Evolutionary conservation across 176 grass and related monocot species (phyloP).

Genomic region (Carex parvula): DNA sequence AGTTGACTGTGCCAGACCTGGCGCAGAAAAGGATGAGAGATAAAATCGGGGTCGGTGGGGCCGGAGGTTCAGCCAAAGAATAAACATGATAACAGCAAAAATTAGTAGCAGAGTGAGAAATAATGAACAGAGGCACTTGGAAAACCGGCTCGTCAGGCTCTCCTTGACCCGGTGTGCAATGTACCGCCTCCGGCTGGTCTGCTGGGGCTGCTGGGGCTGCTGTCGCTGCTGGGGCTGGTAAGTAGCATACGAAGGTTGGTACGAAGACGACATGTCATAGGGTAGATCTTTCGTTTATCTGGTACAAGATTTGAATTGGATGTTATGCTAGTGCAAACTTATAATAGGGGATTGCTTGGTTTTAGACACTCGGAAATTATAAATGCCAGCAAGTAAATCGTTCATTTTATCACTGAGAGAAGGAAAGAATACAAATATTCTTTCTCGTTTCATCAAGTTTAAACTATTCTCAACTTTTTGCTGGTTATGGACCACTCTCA

Average conservation of each 20-base stretch:
- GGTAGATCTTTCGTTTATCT: not conserved
- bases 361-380: conserved; percentile 5
- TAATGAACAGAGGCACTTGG: conserved; percentile 51
- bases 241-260: conserved; percentile 2
- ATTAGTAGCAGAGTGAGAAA: conserved; percentile 51
- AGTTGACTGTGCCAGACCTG: conserved; percentile 31
- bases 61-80: conserved; percentile 87
- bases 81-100: conserved; percentile 57
- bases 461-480: not conserved
- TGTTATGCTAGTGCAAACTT: not conserved
- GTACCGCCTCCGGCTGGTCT: conserved; percentile 12
- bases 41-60: conserved; percentile 66
- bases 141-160: conserved; percentile 35
- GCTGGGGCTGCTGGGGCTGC: not conserved
- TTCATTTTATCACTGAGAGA: not conserved
- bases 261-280: not conserved
- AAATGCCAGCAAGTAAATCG: conserved; percentile 1
- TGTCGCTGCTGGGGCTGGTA: not conserved
- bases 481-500: not conserved
- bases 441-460: conserved; percentile 11
- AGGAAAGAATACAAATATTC: conserved; percentile 26
- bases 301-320: not conserved
- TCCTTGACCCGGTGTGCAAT: not conserved
- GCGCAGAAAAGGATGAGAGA: conserved; percentile 44
- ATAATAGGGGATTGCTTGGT: not conserved